These are phyloP conservation scores for Alopecurus myosuroides DNA, from an alignment of 176 grass and related monocot genomes.

Conservation along the genomic window DNA sequence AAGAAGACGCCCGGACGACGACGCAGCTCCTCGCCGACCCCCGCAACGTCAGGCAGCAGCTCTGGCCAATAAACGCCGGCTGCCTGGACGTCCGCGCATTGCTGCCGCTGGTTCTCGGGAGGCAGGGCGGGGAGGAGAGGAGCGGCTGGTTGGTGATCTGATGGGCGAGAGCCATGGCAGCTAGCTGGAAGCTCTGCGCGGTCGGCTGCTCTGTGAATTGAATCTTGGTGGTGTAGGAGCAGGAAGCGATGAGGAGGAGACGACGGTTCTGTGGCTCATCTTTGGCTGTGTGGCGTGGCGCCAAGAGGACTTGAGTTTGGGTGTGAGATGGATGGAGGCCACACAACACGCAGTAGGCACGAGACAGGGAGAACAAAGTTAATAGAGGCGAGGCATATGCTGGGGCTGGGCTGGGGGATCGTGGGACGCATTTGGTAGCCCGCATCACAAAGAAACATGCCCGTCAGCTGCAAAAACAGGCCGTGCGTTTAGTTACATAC, in stretches of 20 bases:
- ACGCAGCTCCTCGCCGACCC: not conserved
- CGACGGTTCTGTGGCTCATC: constrained; percentile 41
- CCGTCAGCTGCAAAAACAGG: no score
- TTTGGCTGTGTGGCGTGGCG: constrained; percentile 22
- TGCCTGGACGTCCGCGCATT: not conserved
- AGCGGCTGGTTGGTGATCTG: constrained; percentile 42
- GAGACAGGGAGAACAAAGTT: not conserved
- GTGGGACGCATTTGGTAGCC: no score
- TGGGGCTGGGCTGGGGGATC: not conserved
- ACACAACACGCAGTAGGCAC: constrained; percentile 22
- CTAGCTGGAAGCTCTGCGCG: not conserved
- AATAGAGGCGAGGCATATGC: constrained; percentile 1
- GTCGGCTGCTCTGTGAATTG: not conserved
- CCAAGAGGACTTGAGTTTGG: constrained; percentile 10
- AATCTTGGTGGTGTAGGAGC: constrained; percentile 9
- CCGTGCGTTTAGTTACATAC: no score
- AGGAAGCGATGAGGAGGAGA: constrained; percentile 15
- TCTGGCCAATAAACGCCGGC: constrained; percentile 3
- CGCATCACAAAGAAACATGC: no score
- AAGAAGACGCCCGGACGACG: constrained; percentile 29
- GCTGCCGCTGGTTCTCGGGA: constrained; percentile 15
- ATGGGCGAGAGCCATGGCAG: constrained; percentile 34
- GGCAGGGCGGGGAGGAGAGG: constrained; percentile 39
- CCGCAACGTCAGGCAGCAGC: constrained; percentile 19
- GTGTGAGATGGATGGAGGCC: constrained; percentile 34